Conservation (phyloP, 192 early-diverging fungal species). For the Linnemannia exigua region DNA sequence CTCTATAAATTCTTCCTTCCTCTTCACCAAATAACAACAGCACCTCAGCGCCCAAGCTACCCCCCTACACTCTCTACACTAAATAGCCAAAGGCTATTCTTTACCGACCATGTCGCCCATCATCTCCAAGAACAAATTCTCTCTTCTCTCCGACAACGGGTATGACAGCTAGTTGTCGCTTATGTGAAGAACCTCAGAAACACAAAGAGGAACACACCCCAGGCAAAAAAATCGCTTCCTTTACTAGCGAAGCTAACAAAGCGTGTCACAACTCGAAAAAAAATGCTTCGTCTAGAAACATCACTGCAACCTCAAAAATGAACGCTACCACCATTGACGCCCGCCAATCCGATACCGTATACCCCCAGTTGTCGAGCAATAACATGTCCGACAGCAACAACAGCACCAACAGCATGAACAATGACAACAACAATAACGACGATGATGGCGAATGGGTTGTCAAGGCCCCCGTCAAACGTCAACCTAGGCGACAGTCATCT, state of each 20-base stretch:
- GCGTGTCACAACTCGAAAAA: neutral
- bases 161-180: neutral
- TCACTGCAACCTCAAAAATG: neutral
- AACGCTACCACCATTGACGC: neutral
- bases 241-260: neutral
- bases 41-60: neutral
- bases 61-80: neutral
- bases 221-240: neutral
- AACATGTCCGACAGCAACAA: neutral
- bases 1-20: neutral
- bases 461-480: neutral
- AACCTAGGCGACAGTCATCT: neutral
- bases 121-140: slow-evolving; percentile 5
- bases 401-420: neutral
- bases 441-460: neutral
- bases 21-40: neutral
- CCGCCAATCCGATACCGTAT: neutral
- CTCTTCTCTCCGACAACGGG: neutral
- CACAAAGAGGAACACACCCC: neutral
- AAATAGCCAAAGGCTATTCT: neutral
- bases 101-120: slow-evolving; percentile 7
- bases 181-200: neutral
- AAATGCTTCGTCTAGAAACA: neutral
- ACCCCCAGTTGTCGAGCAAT: neutral
- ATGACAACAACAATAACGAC: neutral